Percentiles rank a stretch among this genome's conserved stretches.
phyloP scores from a whole-genome alignment of 164 flowering plant species.

The Pachysandra terminalis region DNA sequence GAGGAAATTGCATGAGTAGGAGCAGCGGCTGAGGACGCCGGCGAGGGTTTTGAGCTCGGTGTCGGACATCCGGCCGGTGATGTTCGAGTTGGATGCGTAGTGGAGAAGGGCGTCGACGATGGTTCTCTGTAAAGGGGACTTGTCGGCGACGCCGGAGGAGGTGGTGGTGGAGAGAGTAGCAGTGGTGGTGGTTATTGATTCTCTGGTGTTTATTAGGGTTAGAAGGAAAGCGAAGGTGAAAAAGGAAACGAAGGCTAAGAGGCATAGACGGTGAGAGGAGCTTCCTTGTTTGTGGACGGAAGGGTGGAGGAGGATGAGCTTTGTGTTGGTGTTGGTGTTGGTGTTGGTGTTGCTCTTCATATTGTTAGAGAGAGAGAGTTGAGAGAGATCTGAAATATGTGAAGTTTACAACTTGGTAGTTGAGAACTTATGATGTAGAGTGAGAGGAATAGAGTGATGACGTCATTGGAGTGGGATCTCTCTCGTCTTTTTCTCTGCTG shows the following conservation, averaged over 20 bases:
- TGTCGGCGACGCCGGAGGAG: constrained; percentile 11
- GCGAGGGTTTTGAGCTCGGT: constrained; percentile 51
- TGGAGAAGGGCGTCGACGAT: constrained; percentile 59
- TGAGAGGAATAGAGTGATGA: no score
- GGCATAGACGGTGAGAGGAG: constrained; percentile 43
- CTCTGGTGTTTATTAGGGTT: constrained; percentile 41
- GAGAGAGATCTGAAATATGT: no score
- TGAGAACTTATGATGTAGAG: no score
- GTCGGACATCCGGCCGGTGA: constrained; percentile 49
- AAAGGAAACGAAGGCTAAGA: constrained; percentile 55
- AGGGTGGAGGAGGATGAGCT: constrained; percentile 31
- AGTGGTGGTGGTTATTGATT: constrained; percentile 9
- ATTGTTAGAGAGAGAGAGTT: not conserved
- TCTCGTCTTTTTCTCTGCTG: no score
- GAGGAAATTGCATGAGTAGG: constrained; percentile 63
- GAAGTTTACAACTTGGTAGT: no score
- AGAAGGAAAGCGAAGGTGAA: constrained; percentile 53
- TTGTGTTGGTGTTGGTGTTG: constrained; percentile 19
- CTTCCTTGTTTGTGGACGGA: constrained; percentile 23
- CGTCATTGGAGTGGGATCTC: no score
- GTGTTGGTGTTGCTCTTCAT: constrained; percentile 1
- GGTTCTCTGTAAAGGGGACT: constrained; percentile 22
- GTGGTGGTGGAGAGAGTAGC: no score
- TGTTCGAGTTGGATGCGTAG: constrained; percentile 52
- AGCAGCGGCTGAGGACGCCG: constrained; percentile 38